Evolutionary conservation across 805 yeast genomes (phyloP).

Genomic region (Cyberlindnera saturnus): DNA sequence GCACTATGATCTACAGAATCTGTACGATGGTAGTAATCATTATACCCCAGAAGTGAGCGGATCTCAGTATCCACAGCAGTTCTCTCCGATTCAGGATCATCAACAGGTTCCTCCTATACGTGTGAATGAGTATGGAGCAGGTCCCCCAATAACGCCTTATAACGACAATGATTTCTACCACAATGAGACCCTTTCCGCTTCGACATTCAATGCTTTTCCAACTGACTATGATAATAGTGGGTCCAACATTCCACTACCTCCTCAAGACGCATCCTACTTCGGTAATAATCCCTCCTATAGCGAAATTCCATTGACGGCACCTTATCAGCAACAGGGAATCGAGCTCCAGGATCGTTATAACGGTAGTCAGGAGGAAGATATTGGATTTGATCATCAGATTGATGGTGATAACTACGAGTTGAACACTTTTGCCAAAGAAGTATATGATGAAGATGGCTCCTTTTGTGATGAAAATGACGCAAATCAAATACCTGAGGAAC

Average conservation of each 20-base stretch:
- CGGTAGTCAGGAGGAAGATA: slow-evolving; percentile 31
- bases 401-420: slow-evolving; percentile 24
- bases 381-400: slow-evolving; percentile 23
- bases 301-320: slow-evolving; percentile 3
- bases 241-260: slow-evolving; percentile 6
- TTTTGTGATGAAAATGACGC: slow-evolving; percentile 37
- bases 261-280: slow-evolving; percentile 5
- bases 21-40: too few species aligned
- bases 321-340: slow-evolving; percentile 1
- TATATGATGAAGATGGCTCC: slow-evolving; percentile 7
- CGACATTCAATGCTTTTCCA: slow-evolving; percentile 18
- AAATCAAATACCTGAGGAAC: slow-evolving; percentile 34
- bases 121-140: slow-evolving; percentile 3
- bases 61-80: slow-evolving; percentile 15
- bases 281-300: slow-evolving; percentile 7
- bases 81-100: slow-evolving; percentile 20
- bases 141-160: not conserved
- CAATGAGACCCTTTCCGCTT: slow-evolving; percentile 9
- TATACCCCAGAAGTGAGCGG: not conserved
- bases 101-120: slow-evolving; percentile 14
- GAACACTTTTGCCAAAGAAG: slow-evolving; percentile 19
- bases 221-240: slow-evolving; percentile 7
- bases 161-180: slow-evolving; percentile 15
- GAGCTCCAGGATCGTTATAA: slow-evolving; percentile 10
- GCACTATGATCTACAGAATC: slow-evolving; percentile 3